Percentiles rank a stretch among this genome's conserved stretches.
Evolutionary conservation across 345 rosid species (phyloP).

Genomic region (Murraya koenigii): DNA sequence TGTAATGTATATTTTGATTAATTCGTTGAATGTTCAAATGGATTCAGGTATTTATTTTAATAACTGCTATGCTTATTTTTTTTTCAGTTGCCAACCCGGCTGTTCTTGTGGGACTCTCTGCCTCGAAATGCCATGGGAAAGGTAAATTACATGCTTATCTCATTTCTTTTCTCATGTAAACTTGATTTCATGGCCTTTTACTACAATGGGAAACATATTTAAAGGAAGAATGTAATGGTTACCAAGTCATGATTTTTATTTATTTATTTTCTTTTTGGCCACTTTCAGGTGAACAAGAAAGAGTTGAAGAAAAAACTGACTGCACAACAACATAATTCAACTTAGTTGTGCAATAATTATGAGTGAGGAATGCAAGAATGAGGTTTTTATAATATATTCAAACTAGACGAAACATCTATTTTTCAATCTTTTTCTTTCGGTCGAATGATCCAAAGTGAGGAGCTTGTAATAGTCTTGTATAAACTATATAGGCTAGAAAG

Average conservation of each 20-base stretch:
- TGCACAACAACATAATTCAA: constrained; percentile 28
- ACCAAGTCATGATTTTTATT: not conserved
- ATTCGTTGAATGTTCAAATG: not conserved
- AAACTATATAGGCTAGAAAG: no score
- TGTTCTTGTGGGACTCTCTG: constrained; percentile 79
- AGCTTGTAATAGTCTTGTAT: not conserved
- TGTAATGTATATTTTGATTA: not conserved
- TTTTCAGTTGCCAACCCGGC: constrained; percentile 73
- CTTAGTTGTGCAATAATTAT: not conserved
- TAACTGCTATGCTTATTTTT: not conserved
- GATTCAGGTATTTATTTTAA: constrained; percentile 1
- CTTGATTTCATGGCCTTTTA: not conserved
- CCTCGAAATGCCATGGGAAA: constrained; percentile 99
- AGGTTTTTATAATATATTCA: not conserved
- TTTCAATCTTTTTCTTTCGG: not conserved
- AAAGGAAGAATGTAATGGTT: not conserved
- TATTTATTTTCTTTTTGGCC: not conserved
- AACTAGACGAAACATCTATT: not conserved
- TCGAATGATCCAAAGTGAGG: not conserved
- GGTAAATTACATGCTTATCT: constrained; percentile 35
- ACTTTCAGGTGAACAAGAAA: constrained; percentile 84
- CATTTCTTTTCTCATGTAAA: not conserved
- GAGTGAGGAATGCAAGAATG: not conserved
- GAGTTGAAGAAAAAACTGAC: constrained; percentile 71
- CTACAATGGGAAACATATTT: not conserved